These are phyloP conservation scores for Nicotiana tomentosiformis DNA, from an alignment of 257 asterid species.

Conservation along the genomic window DNA sequence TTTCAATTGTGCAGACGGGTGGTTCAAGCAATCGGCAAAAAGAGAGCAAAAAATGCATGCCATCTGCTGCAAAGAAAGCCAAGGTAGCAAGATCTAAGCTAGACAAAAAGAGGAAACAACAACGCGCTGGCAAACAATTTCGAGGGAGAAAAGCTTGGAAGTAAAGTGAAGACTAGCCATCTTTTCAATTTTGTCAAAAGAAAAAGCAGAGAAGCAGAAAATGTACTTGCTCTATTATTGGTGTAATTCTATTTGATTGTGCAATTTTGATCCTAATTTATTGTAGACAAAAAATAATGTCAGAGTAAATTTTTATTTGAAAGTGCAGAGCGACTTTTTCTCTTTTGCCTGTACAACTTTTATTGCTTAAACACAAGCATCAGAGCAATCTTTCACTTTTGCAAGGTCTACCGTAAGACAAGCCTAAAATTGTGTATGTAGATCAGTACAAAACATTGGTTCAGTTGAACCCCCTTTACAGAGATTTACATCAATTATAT, in stretches of 20 bases:
- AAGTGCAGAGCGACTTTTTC: background rate
- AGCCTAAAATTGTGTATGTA: too few species aligned
- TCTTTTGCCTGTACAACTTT: background rate
- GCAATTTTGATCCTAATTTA: background rate
- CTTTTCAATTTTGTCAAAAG: background rate
- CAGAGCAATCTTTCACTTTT: too few species aligned
- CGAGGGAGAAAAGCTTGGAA: slow-evolving; percentile 98
- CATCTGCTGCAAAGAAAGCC: slow-evolving; percentile 60
- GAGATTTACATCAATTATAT: too few species aligned
- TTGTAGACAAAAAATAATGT: background rate
- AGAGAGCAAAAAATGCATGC: slow-evolving; percentile 74
- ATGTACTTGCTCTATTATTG: background rate
- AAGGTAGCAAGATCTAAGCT: slow-evolving; percentile 38
- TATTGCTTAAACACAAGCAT: too few species aligned
- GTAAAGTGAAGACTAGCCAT: slow-evolving; percentile 12
- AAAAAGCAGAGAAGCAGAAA: background rate
- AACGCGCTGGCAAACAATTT: slow-evolving; percentile 56
- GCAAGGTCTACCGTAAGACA: too few species aligned
- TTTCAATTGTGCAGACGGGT: slow-evolving; percentile 51
- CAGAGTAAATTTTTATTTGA: background rate
- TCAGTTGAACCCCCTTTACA: too few species aligned
- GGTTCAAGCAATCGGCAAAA: slow-evolving; percentile 76
- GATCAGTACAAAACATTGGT: too few species aligned
- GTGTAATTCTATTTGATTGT: background rate
- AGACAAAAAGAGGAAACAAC: slow-evolving; percentile 42